Conservation (phyloP, 768 basidiomycete genomes). For the Xanthoconium stramineum region DNA sequence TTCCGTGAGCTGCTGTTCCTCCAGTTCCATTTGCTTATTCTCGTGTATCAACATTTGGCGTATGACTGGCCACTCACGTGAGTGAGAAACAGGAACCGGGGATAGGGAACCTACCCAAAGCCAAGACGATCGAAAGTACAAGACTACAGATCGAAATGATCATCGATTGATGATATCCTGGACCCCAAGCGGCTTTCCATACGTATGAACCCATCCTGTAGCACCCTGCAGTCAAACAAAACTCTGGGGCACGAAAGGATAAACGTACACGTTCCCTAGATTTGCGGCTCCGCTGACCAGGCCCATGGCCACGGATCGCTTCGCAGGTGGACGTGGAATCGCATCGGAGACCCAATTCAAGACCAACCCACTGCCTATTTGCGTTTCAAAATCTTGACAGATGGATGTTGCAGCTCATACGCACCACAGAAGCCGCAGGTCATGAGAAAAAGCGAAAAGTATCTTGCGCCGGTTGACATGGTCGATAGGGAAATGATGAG, state of each 20-base stretch:
- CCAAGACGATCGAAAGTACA: conserved; percentile 29
- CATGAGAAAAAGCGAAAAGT: conserved; percentile 64
- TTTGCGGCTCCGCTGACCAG: conserved; percentile 60
- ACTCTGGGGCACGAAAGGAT: background rate
- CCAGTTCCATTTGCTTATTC: conserved; percentile 49
- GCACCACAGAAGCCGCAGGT: conserved; percentile 46
- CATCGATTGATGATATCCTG: conserved; percentile 62
- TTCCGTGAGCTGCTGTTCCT: conserved; percentile 43
- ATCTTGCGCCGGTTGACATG: conserved; percentile 49
- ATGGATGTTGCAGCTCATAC: background rate
- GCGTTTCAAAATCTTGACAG: background rate
- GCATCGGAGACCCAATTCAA: conserved; percentile 63
- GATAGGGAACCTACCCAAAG: conserved; percentile 25
- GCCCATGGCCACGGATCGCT: conserved; percentile 52
- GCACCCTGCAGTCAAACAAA: background rate
- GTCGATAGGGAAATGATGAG: conserved; percentile 59
- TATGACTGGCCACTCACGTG: conserved; percentile 32
- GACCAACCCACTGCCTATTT: conserved; percentile 40
- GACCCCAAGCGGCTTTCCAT: conserved; percentile 62
- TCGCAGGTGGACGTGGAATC: conserved; percentile 56
- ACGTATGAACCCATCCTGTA: conserved; percentile 56
- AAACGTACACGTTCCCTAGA: conserved; percentile 52
- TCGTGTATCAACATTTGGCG: conserved; percentile 44
- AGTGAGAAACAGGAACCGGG: background rate
- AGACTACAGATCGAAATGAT: conserved; percentile 42